Conservation (phyloP, 208 protist species). For the Herpetomonas samuelpessoai region DNA sequence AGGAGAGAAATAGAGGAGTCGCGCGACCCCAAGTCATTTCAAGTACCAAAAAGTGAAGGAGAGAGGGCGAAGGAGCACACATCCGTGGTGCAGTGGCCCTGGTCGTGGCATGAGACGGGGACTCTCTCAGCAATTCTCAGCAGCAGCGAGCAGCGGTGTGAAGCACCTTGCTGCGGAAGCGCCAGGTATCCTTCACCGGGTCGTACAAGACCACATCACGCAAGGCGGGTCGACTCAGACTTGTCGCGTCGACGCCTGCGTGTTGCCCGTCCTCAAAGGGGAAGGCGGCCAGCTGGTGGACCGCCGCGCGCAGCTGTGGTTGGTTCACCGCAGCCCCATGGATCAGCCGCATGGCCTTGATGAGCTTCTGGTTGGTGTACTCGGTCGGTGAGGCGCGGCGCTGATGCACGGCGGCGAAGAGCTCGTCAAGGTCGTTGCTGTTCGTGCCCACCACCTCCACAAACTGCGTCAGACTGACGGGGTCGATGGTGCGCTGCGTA, state of each 20-base stretch:
- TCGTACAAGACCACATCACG: constrained; percentile 63
- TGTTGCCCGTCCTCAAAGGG: constrained; percentile 40
- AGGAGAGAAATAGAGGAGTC: constrained; percentile 1
- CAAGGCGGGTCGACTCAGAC: constrained; percentile 16
- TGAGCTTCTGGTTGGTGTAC: constrained; percentile 49
- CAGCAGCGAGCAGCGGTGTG: constrained; percentile 57
- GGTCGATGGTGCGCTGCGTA: constrained; percentile 51
- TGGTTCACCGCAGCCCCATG: constrained; percentile 15
- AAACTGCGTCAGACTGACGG: constrained; percentile 45
- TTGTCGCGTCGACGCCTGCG: constrained; percentile 8
- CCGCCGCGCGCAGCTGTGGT: constrained; percentile 18
- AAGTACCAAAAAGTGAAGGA: neutral
- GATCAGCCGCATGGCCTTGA: constrained; percentile 49
- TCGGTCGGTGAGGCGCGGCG: constrained; percentile 20
- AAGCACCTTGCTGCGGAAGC: constrained; percentile 49
- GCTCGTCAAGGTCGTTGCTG: constrained; percentile 62
- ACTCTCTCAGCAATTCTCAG: constrained; percentile 8
- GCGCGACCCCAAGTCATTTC: neutral
- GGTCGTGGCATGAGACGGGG: neutral
- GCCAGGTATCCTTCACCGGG: constrained; percentile 52
- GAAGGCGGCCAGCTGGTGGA: constrained; percentile 36
- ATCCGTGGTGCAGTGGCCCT: neutral
- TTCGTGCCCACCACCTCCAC: constrained; percentile 52
- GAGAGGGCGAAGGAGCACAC: neutral
- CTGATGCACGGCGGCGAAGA: constrained; percentile 51